Evolutionary conservation across 2,329 filamentous ascomycete genomes (phyloP), one percentile per base, ranked within the genome.

Genomic region (Xylaria sp.): DNA sequence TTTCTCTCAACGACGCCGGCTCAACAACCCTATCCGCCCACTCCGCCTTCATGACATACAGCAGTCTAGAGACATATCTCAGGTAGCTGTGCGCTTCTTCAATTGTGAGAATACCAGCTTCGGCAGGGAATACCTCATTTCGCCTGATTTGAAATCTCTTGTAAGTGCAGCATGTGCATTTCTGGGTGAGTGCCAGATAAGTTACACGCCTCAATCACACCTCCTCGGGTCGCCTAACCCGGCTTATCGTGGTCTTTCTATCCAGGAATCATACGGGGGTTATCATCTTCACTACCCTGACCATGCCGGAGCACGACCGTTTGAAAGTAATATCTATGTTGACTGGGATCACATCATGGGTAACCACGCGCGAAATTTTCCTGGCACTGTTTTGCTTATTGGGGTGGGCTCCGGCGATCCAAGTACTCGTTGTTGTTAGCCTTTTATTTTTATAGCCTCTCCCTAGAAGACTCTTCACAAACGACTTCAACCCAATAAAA

Each of bases 231-330:
- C 1, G 0, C 67, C 51, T 4, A 71, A 71, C 42, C 25, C 57
- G 2, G 71, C 53, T 1, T 71, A 73, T 25, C 63, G 66, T 1
- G 69, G 69, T 2, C 44, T 73, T 10, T 21, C 55, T 42, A 40
- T 69, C 1, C 44, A 59, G 37, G 21, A 16, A 4, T 21, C 21
- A 0, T 53, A 61, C 10, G 64, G 61, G 8, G 66, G 68, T 5
- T 68, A 62, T 58, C 68, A 72, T n/a, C 21, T 72, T 3, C 69
- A 71, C 25, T 68, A 59, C 10, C 70, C 70, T 3, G 70, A 69
- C 27, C 60, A 32, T 12, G 53, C 65, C 2, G 68, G 63, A 0
- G 5, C 21, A 8, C 25, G 12, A 2, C 47, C 58, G 2, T 69
- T 66, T 16, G 27, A 47, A 1, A 16, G 59, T 1, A 18, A 59